Percentiles rank a stretch among this genome's conserved stretches.
Conservation (phyloP, 176 grass and related monocot genomes). For the Neostapfia colusana region DNA sequence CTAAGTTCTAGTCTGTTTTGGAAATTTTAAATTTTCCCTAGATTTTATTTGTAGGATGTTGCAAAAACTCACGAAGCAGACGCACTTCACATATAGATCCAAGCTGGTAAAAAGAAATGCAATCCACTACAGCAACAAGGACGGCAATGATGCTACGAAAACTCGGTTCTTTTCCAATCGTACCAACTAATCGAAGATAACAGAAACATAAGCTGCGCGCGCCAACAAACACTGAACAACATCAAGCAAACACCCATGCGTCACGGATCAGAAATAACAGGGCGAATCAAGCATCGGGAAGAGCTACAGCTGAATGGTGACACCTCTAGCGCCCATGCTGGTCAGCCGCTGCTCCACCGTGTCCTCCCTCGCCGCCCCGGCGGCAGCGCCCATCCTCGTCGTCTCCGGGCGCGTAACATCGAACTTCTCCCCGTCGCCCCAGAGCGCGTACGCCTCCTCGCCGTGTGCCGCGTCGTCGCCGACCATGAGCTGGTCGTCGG, state of each 20-base stretch:
- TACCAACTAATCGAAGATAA: no score
- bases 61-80: no score
- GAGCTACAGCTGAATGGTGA: constrained; percentile 57
- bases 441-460: constrained; percentile 78
- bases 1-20: no score
- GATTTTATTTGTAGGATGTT: no score
- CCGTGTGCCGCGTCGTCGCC: constrained; percentile 73
- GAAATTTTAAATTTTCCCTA: no score
- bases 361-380: constrained; percentile 31
- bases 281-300: not conserved
- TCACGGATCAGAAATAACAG: not conserved
- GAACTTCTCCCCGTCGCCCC: constrained; percentile 71
- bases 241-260: not conserved
- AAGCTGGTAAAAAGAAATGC: no score
- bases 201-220: no score
- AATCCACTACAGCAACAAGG: not conserved
- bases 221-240: not conserved
- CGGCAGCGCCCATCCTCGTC: not conserved
- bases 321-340: constrained; percentile 52
- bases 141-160: not conserved
- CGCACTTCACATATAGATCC: no score
- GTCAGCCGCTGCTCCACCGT: constrained; percentile 33
- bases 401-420: constrained; percentile 54
- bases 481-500: constrained; percentile 64
- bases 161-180: not conserved